These are phyloP conservation scores for Cynanchum wilfordii DNA, from an alignment of 257 asterid species.

Conservation along the genomic window DNA sequence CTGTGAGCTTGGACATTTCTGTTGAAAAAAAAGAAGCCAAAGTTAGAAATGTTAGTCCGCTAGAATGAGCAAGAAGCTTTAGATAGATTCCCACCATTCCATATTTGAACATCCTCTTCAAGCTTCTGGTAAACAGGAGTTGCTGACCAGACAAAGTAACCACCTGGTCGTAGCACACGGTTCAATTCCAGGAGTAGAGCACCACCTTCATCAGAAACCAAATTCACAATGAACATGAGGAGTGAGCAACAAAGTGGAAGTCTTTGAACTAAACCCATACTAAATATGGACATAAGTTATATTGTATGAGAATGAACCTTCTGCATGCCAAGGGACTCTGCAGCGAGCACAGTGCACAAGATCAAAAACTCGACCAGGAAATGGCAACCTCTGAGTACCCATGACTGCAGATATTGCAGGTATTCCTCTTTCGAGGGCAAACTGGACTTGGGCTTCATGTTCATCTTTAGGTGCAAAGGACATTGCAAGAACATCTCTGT, in stretches of 20 bases:
- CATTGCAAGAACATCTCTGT: conserved; percentile 73
- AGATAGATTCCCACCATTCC: conserved; percentile 49
- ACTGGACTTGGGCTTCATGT: conserved; percentile 90
- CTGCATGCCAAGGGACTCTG: conserved; percentile 89
- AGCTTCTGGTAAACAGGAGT: conserved; percentile 90
- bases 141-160: conserved; percentile 87
- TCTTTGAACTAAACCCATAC: neutral
- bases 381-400: conserved; percentile 83
- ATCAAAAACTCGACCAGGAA: conserved; percentile 80
- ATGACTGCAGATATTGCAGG: conserved; percentile 90
- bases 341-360: conserved; percentile 92
- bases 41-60: neutral
- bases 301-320: conserved; percentile 39
- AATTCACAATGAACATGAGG: conserved; percentile 6
- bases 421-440: conserved; percentile 87
- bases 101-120: conserved; percentile 68
- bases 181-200: conserved; percentile 75
- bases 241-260: neutral
- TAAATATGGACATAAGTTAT: neutral
- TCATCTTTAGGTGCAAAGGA: conserved; percentile 92
- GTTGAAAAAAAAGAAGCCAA: neutral
- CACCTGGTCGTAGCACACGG: conserved; percentile 85
- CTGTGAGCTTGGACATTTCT: conserved; percentile 78
- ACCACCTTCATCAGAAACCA: conserved; percentile 58
- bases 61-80: neutral